Base-by-base conservation (phyloP, 768 basidiomycete genomes). In the Coprinellus micaceus region DNA sequence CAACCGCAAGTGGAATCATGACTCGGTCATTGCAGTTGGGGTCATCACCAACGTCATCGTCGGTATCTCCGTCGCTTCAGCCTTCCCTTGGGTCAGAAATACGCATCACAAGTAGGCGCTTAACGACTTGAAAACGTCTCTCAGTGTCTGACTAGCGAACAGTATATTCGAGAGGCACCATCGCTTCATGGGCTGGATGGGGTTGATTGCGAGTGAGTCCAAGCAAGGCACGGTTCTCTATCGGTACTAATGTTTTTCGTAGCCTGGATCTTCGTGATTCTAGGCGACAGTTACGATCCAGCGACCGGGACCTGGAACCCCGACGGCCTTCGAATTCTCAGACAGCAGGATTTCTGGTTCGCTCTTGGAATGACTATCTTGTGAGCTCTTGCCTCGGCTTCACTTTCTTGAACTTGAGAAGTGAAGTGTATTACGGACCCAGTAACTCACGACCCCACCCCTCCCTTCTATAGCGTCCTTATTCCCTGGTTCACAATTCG, bases 151-250 rank as follows among this genome's bases (percentile, higher is more conserved):
- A 55, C 37, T 1, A 29, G 39, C 37, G 15, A 46, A 4, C 56
- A 90, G 88, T 61, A 77, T 91, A 21, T 92, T 92, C 60, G 90
- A 92, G 68, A 78, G 88, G 41, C 85, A 89, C 60, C 90, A 92
- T 71, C 83, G 90, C 10, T 89, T 91, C 69, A 78, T 88, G 64
- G 90, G 90, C 54, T 92, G 90, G 89, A 59, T 79, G 51, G 79
- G 77, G 19, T 59, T 86, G 39, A 55, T 82, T 28, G 79, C 74
- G 25, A 84, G 85, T 85, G 68, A 62, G 81, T 63, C 44, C 28
- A 26, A 19, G 29, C 40, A 43, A 54, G n/a, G n/a, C 46, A n/a
- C 33, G 44, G 24, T 45, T 43, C 40, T 30, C 22, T 29, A 28
- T 37, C 33, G 22, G 48, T 13, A 33, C 50, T 36, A 50, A 28